Conservation (phyloP, 73 alveolate species). For the Paraurostyla sp. region DNA sequence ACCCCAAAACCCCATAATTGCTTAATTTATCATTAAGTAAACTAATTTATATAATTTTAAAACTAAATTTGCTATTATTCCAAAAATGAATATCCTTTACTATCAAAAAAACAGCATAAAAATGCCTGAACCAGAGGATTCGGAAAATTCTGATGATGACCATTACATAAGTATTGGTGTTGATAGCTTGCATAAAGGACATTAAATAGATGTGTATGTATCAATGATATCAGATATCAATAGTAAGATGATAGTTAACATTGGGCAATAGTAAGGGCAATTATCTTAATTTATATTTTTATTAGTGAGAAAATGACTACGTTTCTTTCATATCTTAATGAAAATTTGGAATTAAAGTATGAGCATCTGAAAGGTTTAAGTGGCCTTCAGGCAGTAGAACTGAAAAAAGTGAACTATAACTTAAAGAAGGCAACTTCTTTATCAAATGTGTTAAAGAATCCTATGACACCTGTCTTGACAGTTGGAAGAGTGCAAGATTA, state of each 20-base stretch:
- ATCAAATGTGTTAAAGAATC: background rate
- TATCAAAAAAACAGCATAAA: background rate
- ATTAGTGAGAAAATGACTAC: slow-evolving; percentile 31
- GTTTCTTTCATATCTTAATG: background rate
- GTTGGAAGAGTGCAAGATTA: slow-evolving; percentile 18
- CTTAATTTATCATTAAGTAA: too few relatives aligned
- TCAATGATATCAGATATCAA: slow-evolving; percentile 30
- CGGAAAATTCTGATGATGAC: slow-evolving; percentile 17
- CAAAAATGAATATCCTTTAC: background rate
- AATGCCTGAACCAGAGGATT: slow-evolving; percentile 18
- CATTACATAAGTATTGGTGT: background rate
- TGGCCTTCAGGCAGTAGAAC: background rate
- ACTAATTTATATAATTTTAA: too few relatives aligned
- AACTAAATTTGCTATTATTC: too few relatives aligned
- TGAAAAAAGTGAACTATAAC: background rate
- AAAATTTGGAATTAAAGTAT: background rate
- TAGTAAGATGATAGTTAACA: background rate
- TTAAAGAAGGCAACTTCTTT: background rate
- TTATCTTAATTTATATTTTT: background rate
- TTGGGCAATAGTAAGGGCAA: slow-evolving; percentile 6
- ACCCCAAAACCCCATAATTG: too few relatives aligned
- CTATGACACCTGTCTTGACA: background rate
- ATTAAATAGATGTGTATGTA: background rate
- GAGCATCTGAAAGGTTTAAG: slow-evolving; percentile 13
- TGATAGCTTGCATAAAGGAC: background rate